Base-by-base conservation (phyloP, 2,329 filamentous ascomycete species). In the Cytospora mali region DNA sequence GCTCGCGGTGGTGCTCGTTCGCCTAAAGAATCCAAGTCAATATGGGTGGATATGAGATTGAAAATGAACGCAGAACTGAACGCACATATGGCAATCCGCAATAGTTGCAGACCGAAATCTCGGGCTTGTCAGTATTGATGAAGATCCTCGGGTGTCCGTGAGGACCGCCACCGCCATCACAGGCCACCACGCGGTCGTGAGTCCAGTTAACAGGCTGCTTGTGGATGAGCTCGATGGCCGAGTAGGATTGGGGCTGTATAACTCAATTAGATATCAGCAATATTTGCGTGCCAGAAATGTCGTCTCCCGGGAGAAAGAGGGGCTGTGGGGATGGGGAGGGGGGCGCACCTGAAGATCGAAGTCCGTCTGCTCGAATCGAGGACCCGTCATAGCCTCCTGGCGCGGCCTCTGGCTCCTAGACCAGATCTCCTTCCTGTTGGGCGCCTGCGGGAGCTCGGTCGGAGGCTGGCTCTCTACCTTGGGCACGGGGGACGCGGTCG, bases 111-210 rank as follows among this genome's bases (percentile, higher is more conserved):
- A 82, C 82, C 77, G 87, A 86, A 71, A 99, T 97, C 81, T 98
- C 88, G 50, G 95, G 91, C 84, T 97, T 98, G 79, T 99, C 95
- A 69, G 91, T 89, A 80, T 99, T 99, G 85, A 99, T 99, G 76
- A 93, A 99, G 79, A 99, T 90, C 73, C 87, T 86, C 55, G 95
- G 95, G 77, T 99, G 95, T 50, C 95, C 95, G 61, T 91, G 81
- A 33, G 93, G 89, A 52, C 94, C 95, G 69, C 93, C 93, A 64
- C 94, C 95, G 63, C 95, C 95, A 72, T 98, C 93, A 75, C 95
- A 99, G 51, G 88, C 88, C 57, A 96, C 94, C 55, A 91, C 78
- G 66, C 88, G 86, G 67, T 91, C 85, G 74, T 97, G 89, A 64
- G 89, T 91, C 94, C 95, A 99, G 76, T 87, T 85, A 39, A 99